Conservation (phyloP, 805 yeast genomes). For the Saturnispora serradocipensis region DNA sequence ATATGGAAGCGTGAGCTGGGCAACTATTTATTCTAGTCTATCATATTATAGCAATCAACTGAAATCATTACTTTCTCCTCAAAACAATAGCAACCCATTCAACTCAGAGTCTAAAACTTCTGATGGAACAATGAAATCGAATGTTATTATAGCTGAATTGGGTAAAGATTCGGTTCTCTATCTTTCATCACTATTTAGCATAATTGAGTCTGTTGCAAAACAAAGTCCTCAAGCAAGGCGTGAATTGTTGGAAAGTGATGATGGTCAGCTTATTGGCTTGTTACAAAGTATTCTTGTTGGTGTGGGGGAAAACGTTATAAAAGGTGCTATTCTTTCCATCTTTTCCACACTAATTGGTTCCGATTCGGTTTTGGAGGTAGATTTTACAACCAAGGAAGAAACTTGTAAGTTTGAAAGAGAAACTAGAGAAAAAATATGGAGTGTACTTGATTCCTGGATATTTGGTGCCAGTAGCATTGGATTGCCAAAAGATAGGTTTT, state of each 20-base stretch:
- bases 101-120: not conserved
- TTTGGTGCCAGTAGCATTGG: conserved; percentile 26
- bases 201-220: conserved; percentile 46
- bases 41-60: conserved; percentile 25
- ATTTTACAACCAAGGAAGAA: not conserved
- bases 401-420: conserved; percentile 3
- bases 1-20: conserved; percentile 28
- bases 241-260: conserved; percentile 27
- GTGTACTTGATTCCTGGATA: conserved; percentile 59
- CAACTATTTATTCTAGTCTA: conserved; percentile 28
- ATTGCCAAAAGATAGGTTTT: conserved; percentile 30
- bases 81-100: not conserved
- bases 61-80: conserved; percentile 7
- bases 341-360: conserved; percentile 46
- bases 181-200: conserved; percentile 61
- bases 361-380: conserved; percentile 27
- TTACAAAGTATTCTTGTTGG: conserved; percentile 5
- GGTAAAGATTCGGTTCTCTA: conserved; percentile 76
- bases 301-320: conserved; percentile 23
- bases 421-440: conserved; percentile 49
- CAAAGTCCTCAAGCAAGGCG: conserved; percentile 29
- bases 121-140: not conserved
- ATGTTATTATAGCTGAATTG: conserved; percentile 40
- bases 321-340: conserved; percentile 48
- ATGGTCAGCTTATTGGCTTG: conserved; percentile 21